Percentiles rank a stretch among this genome's conserved stretches.
phyloP scores from a whole-genome alignment of 306 rosid species.

The Parietaria judaica region DNA sequence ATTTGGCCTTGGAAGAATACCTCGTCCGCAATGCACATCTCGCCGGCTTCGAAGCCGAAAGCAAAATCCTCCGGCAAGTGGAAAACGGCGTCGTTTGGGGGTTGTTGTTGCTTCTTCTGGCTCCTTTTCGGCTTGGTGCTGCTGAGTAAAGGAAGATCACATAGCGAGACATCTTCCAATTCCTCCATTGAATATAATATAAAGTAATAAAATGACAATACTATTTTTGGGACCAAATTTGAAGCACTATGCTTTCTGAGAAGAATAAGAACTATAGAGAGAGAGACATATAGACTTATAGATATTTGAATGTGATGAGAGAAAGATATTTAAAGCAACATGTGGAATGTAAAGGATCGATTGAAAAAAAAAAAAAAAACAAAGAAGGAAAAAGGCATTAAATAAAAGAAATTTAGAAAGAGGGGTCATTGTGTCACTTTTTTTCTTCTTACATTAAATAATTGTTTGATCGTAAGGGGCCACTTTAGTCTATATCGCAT shows the following conservation, averaged over 20 bases:
- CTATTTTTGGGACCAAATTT: neutral
- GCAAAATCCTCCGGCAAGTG: conserved; percentile 50
- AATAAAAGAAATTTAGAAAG: neutral
- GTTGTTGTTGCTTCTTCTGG: conserved; percentile 2
- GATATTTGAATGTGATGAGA: conserved; percentile 23
- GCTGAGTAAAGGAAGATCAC: conserved; percentile 55
- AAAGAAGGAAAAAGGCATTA: neutral
- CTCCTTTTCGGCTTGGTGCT: conserved; percentile 13
- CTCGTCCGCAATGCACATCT: conserved; percentile 81
- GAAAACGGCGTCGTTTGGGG: conserved; percentile 2
- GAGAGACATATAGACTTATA: neutral
- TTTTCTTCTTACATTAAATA: conserved; percentile 27
- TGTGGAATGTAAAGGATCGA: neutral
- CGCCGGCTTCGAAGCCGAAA: conserved; percentile 33
- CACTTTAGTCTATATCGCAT: conserved; percentile 8
- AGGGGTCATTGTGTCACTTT: conserved; percentile 15
- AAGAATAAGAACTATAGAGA: neutral
- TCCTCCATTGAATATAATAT: conserved; percentile 21
- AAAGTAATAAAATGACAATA: neutral
- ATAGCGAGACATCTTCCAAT: conserved; percentile 45
- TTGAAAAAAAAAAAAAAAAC: too few relatives aligned
- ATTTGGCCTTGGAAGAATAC: conserved; percentile 72
- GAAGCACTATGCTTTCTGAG: neutral
- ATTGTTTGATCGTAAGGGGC: conserved; percentile 11
- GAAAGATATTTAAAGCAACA: conserved; percentile 11